Conservation (phyloP, 805 yeast species). For the Scheffersomyces amazonensis region DNA sequence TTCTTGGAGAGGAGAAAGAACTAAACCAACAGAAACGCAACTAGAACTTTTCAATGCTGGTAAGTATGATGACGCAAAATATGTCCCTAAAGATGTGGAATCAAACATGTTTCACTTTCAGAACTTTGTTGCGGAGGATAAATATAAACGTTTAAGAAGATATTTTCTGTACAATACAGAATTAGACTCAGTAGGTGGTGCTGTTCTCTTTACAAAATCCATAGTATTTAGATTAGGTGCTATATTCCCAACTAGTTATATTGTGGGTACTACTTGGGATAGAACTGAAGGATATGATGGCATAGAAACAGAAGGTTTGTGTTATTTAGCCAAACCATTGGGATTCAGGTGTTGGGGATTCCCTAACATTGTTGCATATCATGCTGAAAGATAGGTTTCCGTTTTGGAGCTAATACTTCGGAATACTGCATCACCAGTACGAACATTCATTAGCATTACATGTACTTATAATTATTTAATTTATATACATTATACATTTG, state of each 20-base stretch:
- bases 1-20: constrained; percentile 39
- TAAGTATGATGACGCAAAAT: constrained; percentile 29
- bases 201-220: constrained; percentile 43
- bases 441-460: too few species aligned
- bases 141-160: background rate
- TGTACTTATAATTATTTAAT: too few species aligned
- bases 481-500: too few species aligned
- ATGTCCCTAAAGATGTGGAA: constrained; percentile 29
- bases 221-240: constrained; percentile 45
- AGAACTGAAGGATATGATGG: constrained; percentile 51
- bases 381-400: too few species aligned
- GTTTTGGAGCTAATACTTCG: too few species aligned
- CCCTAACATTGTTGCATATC: constrained; percentile 46
- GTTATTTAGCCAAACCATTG: constrained; percentile 43
- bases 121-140: constrained; percentile 9
- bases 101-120: constrained; percentile 28
- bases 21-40: constrained; percentile 27
- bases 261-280: constrained; percentile 47
- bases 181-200: constrained; percentile 54
- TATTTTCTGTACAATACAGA: constrained; percentile 13
- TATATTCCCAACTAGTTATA: constrained; percentile 43
- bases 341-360: constrained; percentile 50
- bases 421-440: too few species aligned
- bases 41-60: constrained; percentile 21
- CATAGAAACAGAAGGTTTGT: constrained; percentile 52